Base-by-base conservation (phyloP, 208 protist species). In the Crithidia expoeki region DNA sequence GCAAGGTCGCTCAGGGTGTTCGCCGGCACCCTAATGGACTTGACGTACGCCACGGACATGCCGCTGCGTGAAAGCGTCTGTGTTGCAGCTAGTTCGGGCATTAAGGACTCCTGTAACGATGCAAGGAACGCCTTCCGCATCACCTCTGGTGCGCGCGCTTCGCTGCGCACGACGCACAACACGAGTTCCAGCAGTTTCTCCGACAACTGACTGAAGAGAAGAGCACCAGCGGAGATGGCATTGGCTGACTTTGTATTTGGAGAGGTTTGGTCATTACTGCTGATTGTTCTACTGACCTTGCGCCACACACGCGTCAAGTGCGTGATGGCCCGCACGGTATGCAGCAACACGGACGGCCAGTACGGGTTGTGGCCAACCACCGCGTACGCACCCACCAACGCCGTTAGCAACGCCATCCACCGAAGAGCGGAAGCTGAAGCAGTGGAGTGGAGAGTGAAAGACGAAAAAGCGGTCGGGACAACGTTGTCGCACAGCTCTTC, bases 311-410 rank as follows among this genome's bases (percentile, higher is more conserved):
- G 51, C 16, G 58, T 33, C 19, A 68, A 52, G 32, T 69, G 68
- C 42, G 28, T 25, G 4, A 71, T 25, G 2, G 50, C 30, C 33
- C 56, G 49, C 6, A 71, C 62, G 2, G 47, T 52, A 53, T 76
- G 70, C 7, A 81, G 72, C 23, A 91, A 55, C 25, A 94, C 50
- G 5, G 71, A 65, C 5, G 83, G 88, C 90, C 90, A 95, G 78
- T 92, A 92, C 5, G 87, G 81, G 44, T 92, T 75, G 61, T 89
- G 86, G 0, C 87, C 87, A 28, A 68, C 74, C 16, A 61, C 53
- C 33, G 25, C 33, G 69, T 90, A 90, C 25, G 71, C 69, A 16
- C 57, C 61, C 14, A 58, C 21, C 38, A 90, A 59, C 14, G 81
- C 61, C 11, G n/a, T 6, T 23, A 74, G 56, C 40, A 84, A 14